A percentile compares a stretch with the other conserved stretches of the same genome.
Conservation (phyloP, 768 basidiomycete genomes). For the Xanthoconium stramineum region DNA sequence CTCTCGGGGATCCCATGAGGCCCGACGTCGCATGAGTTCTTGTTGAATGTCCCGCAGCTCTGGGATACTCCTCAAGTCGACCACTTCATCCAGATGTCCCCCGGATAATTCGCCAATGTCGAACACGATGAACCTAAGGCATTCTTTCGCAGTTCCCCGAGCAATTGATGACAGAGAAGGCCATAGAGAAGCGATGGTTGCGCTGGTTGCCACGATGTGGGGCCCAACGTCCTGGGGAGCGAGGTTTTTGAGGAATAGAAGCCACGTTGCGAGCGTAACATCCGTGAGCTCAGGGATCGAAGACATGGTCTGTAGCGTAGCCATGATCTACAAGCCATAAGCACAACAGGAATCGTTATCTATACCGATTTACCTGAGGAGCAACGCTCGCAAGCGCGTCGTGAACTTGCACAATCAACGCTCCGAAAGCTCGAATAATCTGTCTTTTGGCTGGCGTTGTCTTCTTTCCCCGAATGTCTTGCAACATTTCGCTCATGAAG, state of each 20-base stretch:
- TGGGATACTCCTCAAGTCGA: constrained; percentile 69
- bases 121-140: constrained; percentile 67
- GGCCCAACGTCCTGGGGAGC: constrained; percentile 70
- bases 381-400: constrained; percentile 70
- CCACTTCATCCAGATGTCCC: constrained; percentile 69
- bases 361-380: constrained; percentile 65
- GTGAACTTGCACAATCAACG: constrained; percentile 67
- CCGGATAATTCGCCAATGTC: constrained; percentile 55
- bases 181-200: constrained; percentile 82
- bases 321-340: constrained; percentile 72
- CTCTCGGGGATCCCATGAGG: constrained; percentile 48
- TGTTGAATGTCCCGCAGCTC: constrained; percentile 49
- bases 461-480: constrained; percentile 80
- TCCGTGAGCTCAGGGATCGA: constrained; percentile 69
- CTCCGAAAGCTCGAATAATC: constrained; percentile 77
- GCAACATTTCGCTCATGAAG: constrained; percentile 80
- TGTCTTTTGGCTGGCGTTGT: constrained; percentile 63
- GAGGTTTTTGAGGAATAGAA: constrained; percentile 67
- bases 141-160: constrained; percentile 51
- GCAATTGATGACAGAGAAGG: constrained; percentile 50
- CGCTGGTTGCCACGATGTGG: constrained; percentile 83
- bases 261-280: constrained; percentile 78
- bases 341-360: constrained; percentile 1
- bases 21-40: constrained; percentile 44
- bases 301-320: constrained; percentile 90